A percentile compares a stretch with the other conserved stretches of the same genome.
Conservation (phyloP, 345 rosid species). For the Populus nigra region DNA sequence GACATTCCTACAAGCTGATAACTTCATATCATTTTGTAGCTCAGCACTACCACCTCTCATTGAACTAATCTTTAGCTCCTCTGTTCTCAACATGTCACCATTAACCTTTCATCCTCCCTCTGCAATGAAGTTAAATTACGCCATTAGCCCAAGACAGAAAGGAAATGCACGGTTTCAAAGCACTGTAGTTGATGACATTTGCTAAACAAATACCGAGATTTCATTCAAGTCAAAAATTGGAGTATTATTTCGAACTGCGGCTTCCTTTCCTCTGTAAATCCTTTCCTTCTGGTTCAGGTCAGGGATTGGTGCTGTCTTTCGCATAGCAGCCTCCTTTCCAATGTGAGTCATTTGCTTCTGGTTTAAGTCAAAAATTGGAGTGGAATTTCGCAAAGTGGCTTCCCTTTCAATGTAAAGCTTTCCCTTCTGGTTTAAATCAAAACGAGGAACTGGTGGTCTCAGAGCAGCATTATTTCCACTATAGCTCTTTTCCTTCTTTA, state of each 20-base stretch:
- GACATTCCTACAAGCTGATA: constrained; percentile 54
- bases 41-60: constrained; percentile 45
- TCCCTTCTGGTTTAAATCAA: constrained; percentile 41
- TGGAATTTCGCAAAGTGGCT: constrained; percentile 4
- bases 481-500: constrained; percentile 26
- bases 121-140: constrained; percentile 25
- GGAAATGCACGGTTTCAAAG: not conserved
- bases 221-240: constrained; percentile 76
- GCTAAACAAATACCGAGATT: constrained; percentile 58
- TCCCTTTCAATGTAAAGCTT: constrained; percentile 26
- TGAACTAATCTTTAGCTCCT: constrained; percentile 39
- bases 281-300: constrained; percentile 42
- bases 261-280: constrained; percentile 41
- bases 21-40: constrained; percentile 44
- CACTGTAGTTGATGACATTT: not conserved
- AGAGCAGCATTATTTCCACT: constrained; percentile 28
- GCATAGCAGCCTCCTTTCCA: constrained; percentile 25
- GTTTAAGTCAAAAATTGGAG: constrained; percentile 38
- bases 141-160: constrained; percentile 11
- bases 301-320: constrained; percentile 5
- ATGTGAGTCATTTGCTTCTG: constrained; percentile 33
- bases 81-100: constrained; percentile 35
- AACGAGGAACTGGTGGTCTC: constrained; percentile 13
- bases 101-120: constrained; percentile 64
- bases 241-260: constrained; percentile 26